Evolutionary conservation across 139 green algal species (phyloP).

Genomic region (Chlorella sp.): DNA sequence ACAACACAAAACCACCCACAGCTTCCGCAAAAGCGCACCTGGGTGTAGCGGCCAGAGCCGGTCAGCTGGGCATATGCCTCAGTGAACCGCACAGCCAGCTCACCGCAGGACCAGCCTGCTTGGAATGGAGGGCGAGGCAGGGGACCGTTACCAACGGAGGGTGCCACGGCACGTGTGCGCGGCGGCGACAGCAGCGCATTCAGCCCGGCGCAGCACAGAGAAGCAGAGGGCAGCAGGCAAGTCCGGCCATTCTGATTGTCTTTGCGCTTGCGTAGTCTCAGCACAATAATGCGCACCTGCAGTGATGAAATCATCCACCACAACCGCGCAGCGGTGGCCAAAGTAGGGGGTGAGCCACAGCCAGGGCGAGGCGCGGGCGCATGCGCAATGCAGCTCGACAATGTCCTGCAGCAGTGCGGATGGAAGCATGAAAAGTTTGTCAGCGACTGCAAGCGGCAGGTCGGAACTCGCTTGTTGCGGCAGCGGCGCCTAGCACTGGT

Average conservation of each 20-base stretch:
- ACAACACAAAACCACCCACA: too few species aligned
- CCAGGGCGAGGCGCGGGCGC: slow-evolving; percentile 8
- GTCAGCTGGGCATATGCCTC: slow-evolving; percentile 11
- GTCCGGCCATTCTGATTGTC: too few species aligned
- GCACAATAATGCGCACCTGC: not conserved
- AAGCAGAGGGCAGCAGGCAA: not conserved
- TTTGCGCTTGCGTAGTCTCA: not conserved
- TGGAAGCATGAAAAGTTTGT: too few species aligned
- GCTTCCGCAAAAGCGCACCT: not conserved
- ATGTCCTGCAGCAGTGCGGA: too few species aligned
- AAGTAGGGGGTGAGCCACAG: slow-evolving; percentile 34
- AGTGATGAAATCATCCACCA: slow-evolving; percentile 1
- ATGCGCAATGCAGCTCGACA: not conserved
- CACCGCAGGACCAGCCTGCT: not conserved
- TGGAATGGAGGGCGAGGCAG: too few species aligned
- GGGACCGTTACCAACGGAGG: too few species aligned
- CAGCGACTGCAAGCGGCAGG: too few species aligned
- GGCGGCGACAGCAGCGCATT: too few species aligned
- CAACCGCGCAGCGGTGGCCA: slow-evolving; percentile 20
- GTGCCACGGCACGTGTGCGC: too few species aligned
- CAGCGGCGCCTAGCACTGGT: too few species aligned
- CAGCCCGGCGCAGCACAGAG: too few species aligned
- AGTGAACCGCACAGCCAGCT: slow-evolving; percentile 12
- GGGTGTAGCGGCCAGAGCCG: not conserved
- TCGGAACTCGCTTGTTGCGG: too few species aligned